These are phyloP conservation scores for Fusarium sp. DNA, from an alignment of 2,329 filamentous ascomycete genomes.

Conservation along the genomic window DNA sequence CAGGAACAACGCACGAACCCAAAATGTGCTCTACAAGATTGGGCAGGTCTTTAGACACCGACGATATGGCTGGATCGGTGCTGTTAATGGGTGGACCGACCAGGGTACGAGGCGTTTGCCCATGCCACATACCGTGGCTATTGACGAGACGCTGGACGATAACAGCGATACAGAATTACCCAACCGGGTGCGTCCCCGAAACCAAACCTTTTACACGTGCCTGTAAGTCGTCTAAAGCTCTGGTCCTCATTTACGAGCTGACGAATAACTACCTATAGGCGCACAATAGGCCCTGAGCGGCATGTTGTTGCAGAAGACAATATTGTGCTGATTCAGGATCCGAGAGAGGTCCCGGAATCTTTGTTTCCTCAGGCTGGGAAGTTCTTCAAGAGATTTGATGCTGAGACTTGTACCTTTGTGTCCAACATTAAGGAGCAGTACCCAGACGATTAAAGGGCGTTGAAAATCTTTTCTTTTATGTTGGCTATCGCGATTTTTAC, in stretches of 20 bases:
- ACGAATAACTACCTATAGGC: slow-evolving; percentile 31
- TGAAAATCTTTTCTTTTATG: not conserved
- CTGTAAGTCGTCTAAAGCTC: slow-evolving; percentile 68
- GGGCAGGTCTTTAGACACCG: slow-evolving; percentile 88
- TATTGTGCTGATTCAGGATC: slow-evolving; percentile 68
- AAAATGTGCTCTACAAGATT: slow-evolving; percentile 64
- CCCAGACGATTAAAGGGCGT: slow-evolving; percentile 75
- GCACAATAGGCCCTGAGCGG: slow-evolving; percentile 47
- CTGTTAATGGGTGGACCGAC: slow-evolving; percentile 88
- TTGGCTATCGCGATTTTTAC: not conserved
- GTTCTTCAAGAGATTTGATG: slow-evolving; percentile 89
- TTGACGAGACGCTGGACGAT: slow-evolving; percentile 41
- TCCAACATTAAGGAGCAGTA: slow-evolving; percentile 85
- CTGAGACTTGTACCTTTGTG: slow-evolving; percentile 72
- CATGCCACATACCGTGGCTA: slow-evolving; percentile 39
- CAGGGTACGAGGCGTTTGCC: slow-evolving; percentile 47
- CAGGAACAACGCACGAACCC: slow-evolving; percentile 38
- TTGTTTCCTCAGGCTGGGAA: slow-evolving; percentile 79
- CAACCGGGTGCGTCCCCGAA: slow-evolving; percentile 40
- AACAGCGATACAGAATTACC: slow-evolving; percentile 43
- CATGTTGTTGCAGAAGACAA: slow-evolving; percentile 73
- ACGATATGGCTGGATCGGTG: slow-evolving; percentile 80
- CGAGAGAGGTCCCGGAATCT: slow-evolving; percentile 58
- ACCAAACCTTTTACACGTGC: slow-evolving; percentile 77
- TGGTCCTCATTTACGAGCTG: not conserved